Evolutionary conservation across 1,284 basidiomycete genomes (phyloP).

Genomic region (Pulveroboletus sp.): DNA sequence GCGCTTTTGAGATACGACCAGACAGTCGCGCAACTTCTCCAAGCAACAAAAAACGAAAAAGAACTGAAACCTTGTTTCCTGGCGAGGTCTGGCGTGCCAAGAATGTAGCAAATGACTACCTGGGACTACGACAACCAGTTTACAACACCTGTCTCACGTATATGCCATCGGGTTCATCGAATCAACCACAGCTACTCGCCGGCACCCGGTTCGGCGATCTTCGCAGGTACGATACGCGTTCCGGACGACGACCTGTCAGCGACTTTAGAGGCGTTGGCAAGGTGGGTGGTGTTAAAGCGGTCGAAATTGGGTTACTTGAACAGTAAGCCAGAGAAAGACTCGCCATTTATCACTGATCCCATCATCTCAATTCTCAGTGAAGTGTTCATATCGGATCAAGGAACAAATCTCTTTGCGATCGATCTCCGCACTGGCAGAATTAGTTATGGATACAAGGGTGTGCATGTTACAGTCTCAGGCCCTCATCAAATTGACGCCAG

Average conservation of each 20-base stretch:
- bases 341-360: not conserved
- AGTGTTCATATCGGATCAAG: conserved; percentile 74
- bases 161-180: conserved; percentile 44
- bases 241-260: conserved; percentile 67
- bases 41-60: conserved; percentile 66
- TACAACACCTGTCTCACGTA: conserved; percentile 72
- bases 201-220: conserved; percentile 81
- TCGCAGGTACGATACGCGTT: conserved; percentile 78
- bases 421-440: conserved; percentile 76
- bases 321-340: conserved; percentile 54
- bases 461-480: conserved; percentile 2
- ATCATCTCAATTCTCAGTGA: conserved; percentile 51
- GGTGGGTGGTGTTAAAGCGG: conserved; percentile 63
- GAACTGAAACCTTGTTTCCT: conserved; percentile 60
- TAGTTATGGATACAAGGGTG: conserved; percentile 75
- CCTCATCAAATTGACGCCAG: not conserved
- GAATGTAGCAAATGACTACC: conserved; percentile 78
- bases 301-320: conserved; percentile 64
- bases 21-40: conserved; percentile 18
- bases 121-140: conserved; percentile 80
- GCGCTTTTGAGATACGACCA: conserved; percentile 51
- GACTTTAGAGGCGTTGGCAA: conserved; percentile 66
- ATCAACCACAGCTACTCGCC: conserved; percentile 58
- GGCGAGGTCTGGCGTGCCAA: conserved; percentile 81
- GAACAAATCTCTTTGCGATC: conserved; percentile 66